phyloP scores from a whole-genome alignment of 345 rosid genomes.

The Rhodamnia argentea region DNA sequence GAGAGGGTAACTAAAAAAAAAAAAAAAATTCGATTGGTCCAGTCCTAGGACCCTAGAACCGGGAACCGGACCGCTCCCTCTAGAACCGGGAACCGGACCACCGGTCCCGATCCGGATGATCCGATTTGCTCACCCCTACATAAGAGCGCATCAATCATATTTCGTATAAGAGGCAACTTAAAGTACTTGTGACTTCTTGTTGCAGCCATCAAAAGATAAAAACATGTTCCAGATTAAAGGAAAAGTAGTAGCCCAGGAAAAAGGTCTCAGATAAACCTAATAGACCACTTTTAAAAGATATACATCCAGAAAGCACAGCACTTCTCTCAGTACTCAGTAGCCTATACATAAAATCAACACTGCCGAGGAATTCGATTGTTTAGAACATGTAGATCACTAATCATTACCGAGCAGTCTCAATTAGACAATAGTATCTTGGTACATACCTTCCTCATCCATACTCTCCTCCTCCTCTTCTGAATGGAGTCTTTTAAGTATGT shows the following conservation, averaged over 20 bases:
- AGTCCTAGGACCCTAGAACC: too few species aligned
- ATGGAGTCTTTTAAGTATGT: slow-evolving; percentile 67
- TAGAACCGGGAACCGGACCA: too few species aligned
- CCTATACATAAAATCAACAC: background rate
- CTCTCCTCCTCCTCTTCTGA: slow-evolving; percentile 44
- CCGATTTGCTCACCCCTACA: too few species aligned
- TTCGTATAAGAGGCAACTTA: background rate
- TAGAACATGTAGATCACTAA: background rate
- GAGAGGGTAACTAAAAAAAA: too few species aligned
- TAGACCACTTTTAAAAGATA: background rate
- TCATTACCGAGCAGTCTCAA: background rate
- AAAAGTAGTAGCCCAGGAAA: background rate
- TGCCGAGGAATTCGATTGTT: background rate
- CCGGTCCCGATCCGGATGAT: too few species aligned
- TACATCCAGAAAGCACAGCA: background rate
- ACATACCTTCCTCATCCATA: slow-evolving; percentile 36
- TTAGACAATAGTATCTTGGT: background rate
- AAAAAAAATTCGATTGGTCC: too few species aligned
- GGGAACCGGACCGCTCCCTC: too few species aligned
- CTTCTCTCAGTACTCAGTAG: background rate
- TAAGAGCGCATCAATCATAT: background rate
- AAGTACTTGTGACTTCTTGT: background rate
- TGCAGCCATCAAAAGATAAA: background rate
- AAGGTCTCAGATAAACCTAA: background rate
- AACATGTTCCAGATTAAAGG: background rate